These are phyloP conservation scores for Eremothecium gossypii DNA, from an alignment of 1,139 yeast species.

Conservation along the genomic window DNA sequence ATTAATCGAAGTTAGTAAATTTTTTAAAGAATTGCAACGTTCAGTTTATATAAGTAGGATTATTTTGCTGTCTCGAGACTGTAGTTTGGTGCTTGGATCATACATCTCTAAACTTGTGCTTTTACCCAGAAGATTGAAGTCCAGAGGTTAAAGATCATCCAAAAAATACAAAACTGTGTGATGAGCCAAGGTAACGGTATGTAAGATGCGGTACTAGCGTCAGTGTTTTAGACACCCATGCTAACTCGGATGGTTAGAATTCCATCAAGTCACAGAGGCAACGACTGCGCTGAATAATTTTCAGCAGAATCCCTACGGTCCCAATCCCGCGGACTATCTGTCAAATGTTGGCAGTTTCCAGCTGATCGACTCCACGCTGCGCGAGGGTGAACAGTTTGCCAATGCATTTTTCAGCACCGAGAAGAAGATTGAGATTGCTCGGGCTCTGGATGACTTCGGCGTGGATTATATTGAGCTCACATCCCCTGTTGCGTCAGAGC, in stretches of 20 bases:
- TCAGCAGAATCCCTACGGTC: slow-evolving; percentile 76
- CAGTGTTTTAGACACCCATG: neutral
- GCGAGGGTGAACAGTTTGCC: slow-evolving; percentile 99
- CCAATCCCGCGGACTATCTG: slow-evolving; percentile 85
- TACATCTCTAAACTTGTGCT: too few relatives aligned
- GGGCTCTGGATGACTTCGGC: slow-evolving; percentile 94
- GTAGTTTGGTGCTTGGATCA: too few relatives aligned
- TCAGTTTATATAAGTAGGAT: too few relatives aligned
- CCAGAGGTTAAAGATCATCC: neutral
- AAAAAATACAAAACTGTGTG: neutral
- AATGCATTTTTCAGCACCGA: slow-evolving; percentile 93
- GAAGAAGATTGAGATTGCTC: slow-evolving; percentile 94
- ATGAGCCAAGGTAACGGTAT: neutral
- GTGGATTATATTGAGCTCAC: slow-evolving; percentile 96
- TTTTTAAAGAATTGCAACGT: too few relatives aligned
- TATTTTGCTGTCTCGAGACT: too few relatives aligned
- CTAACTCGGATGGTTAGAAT: slow-evolving; percentile 14
- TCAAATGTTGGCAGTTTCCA: slow-evolving; percentile 87
- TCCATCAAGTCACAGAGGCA: slow-evolving; percentile 44
- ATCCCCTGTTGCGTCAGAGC: slow-evolving; percentile 96
- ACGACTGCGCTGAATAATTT: slow-evolving; percentile 15
- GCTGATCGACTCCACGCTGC: slow-evolving; percentile 86
- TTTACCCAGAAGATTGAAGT: too few relatives aligned
- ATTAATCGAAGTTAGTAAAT: too few relatives aligned
- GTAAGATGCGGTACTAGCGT: neutral